Base-by-base conservation (phyloP, 306 rosid species). In the Prinsepia uniflora region DNA sequence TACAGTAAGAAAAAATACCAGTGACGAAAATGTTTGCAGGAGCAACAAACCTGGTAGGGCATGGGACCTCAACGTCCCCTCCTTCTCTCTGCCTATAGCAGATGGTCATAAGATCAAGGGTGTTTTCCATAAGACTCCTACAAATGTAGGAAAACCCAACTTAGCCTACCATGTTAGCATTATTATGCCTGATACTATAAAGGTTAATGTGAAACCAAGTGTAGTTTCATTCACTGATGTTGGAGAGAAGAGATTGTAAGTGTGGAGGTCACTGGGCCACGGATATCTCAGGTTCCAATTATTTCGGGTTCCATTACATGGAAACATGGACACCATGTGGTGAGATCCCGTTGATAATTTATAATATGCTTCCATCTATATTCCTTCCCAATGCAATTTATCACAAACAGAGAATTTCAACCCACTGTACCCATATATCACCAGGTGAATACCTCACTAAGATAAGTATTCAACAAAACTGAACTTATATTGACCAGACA, bases 41-140 rank as follows among this genome's bases (percentile, higher is more conserved):
- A 70, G 40, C 64, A 70, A 53, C 39, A 74, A 53, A 67, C 57
- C 52, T 18, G 70, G 79, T 22, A 62, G 49, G 50, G 75, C 67
- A 46, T 73, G 78, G 78, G 72, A 80, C 76, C 69, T 71, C 8
- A 84, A 80, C 57, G 71, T 77, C 62, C 87, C 79, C 10, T 77
- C 82, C 48, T 73, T 76, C 58, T 56, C 81, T 22, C 46, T 72
- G 39, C 65, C 79, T 15, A 42, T 63, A 63, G 76, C 44, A 62
- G 77, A 80, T 4, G 76, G 72, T 6, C 63, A 74, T 0, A 56
- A 56, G 55, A 65, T 83, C 24, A 39, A 10, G 34, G 80, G 78
- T 22, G 71, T 52, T 40, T 84, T 84, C 67, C 53, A 39, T 50
- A 70, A 80, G 66, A 75, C 41, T 39, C 70, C 80, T 12, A 76